Evolutionary conservation across 176 grass and related monocot genomes (phyloP).

Genomic region (Oryza meyeriana): DNA sequence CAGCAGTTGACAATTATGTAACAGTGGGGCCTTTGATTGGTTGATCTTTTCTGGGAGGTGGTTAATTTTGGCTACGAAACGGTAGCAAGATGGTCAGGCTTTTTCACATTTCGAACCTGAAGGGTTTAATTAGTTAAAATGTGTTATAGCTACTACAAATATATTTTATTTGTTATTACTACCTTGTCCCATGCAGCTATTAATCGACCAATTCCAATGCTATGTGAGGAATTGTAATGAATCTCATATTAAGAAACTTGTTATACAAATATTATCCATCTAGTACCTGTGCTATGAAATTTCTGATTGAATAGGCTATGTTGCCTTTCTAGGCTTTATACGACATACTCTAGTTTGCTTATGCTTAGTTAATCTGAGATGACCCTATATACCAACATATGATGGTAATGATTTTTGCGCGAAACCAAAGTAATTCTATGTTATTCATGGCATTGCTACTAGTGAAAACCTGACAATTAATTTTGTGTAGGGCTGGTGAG

Average conservation of each 20-base stretch:
- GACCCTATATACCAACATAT: background rate
- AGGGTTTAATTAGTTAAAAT: background rate
- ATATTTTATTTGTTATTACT: background rate
- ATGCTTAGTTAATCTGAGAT: background rate
- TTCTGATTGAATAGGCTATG: background rate
- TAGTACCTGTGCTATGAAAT: background rate
- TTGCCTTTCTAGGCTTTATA: background rate
- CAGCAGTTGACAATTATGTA: too few species aligned
- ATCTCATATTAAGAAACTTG: background rate
- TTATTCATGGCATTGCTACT: too few species aligned
- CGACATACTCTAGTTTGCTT: background rate
- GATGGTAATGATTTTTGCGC: background rate
- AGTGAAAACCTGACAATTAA: background rate
- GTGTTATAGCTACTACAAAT: background rate
- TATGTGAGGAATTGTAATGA: background rate
- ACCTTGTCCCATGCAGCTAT: background rate
- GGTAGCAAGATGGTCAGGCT: background rate
- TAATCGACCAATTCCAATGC: background rate
- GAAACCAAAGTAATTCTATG: background rate
- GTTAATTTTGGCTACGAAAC: background rate
- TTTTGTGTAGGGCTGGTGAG: slow-evolving; percentile 18
- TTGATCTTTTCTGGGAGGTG: background rate
- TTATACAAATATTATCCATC: background rate
- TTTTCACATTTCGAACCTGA: background rate
- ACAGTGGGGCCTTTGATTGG: too few species aligned